Evolutionary conservation across 169 alveolate genomes (phyloP).

Genomic region (Plasmodium coatneyi): DNA sequence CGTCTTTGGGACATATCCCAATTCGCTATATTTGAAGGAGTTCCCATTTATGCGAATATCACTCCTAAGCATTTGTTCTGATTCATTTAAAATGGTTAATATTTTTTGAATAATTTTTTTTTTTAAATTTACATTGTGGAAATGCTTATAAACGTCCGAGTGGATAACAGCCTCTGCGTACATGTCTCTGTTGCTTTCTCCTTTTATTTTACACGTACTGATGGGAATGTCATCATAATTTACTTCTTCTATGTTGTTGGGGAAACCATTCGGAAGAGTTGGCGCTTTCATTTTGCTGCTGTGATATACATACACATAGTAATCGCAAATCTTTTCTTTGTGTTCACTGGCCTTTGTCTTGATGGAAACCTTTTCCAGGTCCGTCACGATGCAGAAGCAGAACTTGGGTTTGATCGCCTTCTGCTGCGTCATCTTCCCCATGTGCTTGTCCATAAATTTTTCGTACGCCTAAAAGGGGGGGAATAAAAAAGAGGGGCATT

Average conservation of each 20-base stretch:
- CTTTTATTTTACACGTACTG: slow-evolving; percentile 66
- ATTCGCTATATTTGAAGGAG: slow-evolving; percentile 16
- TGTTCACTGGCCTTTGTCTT: slow-evolving; percentile 33
- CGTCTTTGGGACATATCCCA: slow-evolving; percentile 48
- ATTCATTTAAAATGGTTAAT: slow-evolving; percentile 3
- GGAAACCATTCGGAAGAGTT: not conserved
- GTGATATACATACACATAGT: slow-evolving; percentile 59
- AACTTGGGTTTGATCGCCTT: slow-evolving; percentile 35
- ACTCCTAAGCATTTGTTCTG: slow-evolving; percentile 7
- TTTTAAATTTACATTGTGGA: slow-evolving; percentile 30
- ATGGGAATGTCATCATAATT: slow-evolving; percentile 48
- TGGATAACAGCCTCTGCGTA: slow-evolving; percentile 77
- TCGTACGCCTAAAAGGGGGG: slow-evolving; percentile 43
- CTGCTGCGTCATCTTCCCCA: not conserved
- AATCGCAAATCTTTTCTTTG: slow-evolving; percentile 63
- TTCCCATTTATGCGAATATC: slow-evolving; percentile 24
- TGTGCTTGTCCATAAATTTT: slow-evolving; percentile 47
- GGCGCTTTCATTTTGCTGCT: slow-evolving; percentile 52
- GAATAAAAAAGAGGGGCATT: not conserved
- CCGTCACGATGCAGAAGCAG: slow-evolving; percentile 39
- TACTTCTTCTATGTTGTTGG: slow-evolving; percentile 5
- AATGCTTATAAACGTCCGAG: slow-evolving; percentile 18
- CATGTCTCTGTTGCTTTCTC: slow-evolving; percentile 65
- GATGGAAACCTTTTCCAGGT: slow-evolving; percentile 48
- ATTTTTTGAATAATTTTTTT: slow-evolving; percentile 32